These are phyloP conservation scores for Trebouxiophyceae sp. DNA, from an alignment of 163 green algal genomes.

Conservation along the genomic window DNA sequence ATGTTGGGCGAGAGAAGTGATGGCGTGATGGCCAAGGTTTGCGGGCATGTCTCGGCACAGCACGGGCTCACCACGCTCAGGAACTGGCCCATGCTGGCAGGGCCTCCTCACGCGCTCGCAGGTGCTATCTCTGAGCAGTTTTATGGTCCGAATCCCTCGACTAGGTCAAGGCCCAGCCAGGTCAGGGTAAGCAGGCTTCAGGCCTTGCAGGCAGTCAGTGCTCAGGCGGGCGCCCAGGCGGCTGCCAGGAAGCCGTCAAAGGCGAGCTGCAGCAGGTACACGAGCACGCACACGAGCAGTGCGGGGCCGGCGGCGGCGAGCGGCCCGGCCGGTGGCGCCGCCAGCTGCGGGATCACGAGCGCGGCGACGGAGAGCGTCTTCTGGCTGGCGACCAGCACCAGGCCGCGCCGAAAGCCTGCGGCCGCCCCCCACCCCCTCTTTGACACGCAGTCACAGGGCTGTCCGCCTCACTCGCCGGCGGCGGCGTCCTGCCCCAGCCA, in stretches of 20 bases:
- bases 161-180: no score
- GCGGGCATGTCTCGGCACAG: no score
- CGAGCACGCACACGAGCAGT: slow-evolving; percentile 56
- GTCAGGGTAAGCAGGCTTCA: no score
- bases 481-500: slow-evolving; percentile 32
- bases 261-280: slow-evolving; percentile 71
- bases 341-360: slow-evolving; percentile 41
- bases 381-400: slow-evolving; percentile 52
- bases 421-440: slow-evolving; percentile 37
- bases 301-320: slow-evolving; percentile 45
- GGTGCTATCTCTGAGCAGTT: no score
- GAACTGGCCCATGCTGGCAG: neutral
- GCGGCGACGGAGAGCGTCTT: slow-evolving; percentile 75
- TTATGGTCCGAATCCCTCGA: no score
- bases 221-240: slow-evolving; percentile 30
- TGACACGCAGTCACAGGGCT: slow-evolving; percentile 30
- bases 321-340: slow-evolving; percentile 9
- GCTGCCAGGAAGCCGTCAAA: slow-evolving; percentile 68
- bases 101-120: no score
- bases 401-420: slow-evolving; percentile 52
- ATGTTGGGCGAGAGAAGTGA: no score
- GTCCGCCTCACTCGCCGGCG: neutral
- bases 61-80: neutral
- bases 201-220: no score
- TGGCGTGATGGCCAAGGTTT: no score